Evolutionary conservation across 2,329 filamentous ascomycete genomes (phyloP).

Genomic region (Penicillium sp.): DNA sequence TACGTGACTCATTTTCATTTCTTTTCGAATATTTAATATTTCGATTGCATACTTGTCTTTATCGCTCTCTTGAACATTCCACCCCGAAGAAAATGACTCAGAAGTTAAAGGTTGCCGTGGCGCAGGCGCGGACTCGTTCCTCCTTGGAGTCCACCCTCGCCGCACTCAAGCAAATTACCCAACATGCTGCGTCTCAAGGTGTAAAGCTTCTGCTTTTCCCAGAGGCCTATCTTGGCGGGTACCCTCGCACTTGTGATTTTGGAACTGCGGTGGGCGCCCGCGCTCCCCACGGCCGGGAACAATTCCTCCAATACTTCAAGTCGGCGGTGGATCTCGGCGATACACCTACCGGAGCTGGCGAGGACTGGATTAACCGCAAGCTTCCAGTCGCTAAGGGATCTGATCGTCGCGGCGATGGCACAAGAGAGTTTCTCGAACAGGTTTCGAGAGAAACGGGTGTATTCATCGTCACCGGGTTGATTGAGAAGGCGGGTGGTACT

Average conservation of each 20-base stretch:
- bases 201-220: conserved; percentile 79
- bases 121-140: conserved; percentile 2
- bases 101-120: conserved; percentile 6
- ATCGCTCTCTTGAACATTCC: too few species aligned
- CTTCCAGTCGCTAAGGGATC: conserved; percentile 54
- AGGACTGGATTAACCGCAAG: conserved; percentile 66
- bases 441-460: conserved; percentile 75
- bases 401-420: conserved; percentile 67
- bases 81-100: neutral
- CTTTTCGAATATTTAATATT: too few species aligned
- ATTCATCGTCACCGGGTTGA: conserved; percentile 75
- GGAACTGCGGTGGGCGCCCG: conserved; percentile 72
- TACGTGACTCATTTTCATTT: too few species aligned
- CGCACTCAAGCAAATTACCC: conserved; percentile 1
- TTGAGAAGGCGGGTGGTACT: conserved; percentile 78
- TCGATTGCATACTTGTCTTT: neutral
- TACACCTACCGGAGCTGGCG: conserved; percentile 66
- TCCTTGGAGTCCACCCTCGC: conserved; percentile 1
- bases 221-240: conserved; percentile 88
- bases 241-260: conserved; percentile 78
- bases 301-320: conserved; percentile 78
- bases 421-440: conserved; percentile 73
- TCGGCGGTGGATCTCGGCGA: conserved; percentile 81
- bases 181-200: conserved; percentile 30
- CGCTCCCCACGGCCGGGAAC: conserved; percentile 68